Evolutionary conservation across 306 rosid species (phyloP).

Genomic region (Lagenaria siceraria): DNA sequence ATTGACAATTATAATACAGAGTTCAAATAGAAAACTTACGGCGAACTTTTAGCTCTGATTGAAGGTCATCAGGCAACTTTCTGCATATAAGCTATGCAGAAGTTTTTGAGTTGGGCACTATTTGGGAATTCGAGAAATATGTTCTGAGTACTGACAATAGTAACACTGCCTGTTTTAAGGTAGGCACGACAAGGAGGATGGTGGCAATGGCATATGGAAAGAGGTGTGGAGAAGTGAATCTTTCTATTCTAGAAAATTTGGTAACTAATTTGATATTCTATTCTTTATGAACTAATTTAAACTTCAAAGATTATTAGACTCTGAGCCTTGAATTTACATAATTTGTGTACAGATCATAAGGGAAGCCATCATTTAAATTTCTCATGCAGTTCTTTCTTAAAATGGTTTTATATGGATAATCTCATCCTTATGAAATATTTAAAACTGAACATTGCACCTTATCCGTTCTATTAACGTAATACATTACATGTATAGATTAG

Average conservation of each 20-base stretch:
- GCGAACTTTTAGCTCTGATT: background rate
- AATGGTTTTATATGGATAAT: background rate
- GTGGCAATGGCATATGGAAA: conserved; percentile 71
- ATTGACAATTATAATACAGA: background rate
- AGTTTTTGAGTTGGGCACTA: background rate
- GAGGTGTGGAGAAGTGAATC: conserved; percentile 78
- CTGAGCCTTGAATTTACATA: background rate
- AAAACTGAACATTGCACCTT: background rate
- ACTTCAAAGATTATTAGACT: background rate
- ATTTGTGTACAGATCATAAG: background rate
- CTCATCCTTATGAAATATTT: background rate
- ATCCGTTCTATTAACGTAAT: background rate
- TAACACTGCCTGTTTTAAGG: conserved; percentile 41
- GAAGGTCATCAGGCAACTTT: background rate
- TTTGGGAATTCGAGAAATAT: conserved; percentile 9
- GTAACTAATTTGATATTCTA: conserved; percentile 21
- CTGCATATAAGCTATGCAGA: background rate
- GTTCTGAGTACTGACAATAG: conserved; percentile 12
- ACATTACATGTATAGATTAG: background rate
- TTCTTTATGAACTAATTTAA: background rate
- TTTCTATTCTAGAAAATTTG: conserved; percentile 69
- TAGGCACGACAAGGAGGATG: conserved; percentile 70
- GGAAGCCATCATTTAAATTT: background rate
- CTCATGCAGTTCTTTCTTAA: background rate
- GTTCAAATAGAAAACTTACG: background rate